phyloP scores from a whole-genome alignment of 1,139 yeast genomes.

The Magnusiomyces suaveolens region DNA sequence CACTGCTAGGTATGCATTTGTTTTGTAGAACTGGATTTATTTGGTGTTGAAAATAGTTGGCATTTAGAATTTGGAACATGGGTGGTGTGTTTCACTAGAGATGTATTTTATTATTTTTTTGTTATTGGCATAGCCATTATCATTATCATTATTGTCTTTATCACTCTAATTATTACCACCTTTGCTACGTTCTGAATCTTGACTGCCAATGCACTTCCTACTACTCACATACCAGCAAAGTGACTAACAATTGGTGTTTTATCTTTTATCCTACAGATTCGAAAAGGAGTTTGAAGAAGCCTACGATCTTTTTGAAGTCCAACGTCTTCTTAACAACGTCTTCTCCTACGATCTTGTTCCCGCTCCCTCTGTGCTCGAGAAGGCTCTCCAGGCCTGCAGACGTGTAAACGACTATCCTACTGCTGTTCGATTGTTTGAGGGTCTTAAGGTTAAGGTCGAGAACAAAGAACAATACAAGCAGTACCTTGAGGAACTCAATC shows the following conservation, averaged over 20 bases:
- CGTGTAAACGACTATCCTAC: slow-evolving; percentile 98
- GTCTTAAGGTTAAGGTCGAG: slow-evolving; percentile 90
- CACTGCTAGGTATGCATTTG: slow-evolving; percentile 43
- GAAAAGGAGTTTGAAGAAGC: slow-evolving; percentile 97
- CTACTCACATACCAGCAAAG: too few species aligned
- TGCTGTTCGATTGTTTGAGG: slow-evolving; percentile 95
- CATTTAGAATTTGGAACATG: background rate
- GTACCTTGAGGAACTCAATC: slow-evolving; percentile 89
- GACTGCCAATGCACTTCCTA: too few species aligned
- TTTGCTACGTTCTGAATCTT: too few species aligned
- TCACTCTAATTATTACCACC: too few species aligned
- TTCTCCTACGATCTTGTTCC: slow-evolving; percentile 98
- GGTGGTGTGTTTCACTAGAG: too few species aligned
- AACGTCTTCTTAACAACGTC: slow-evolving; percentile 87
- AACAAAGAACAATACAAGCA: slow-evolving; percentile 89
- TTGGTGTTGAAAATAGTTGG: background rate
- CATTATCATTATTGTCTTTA: too few species aligned
- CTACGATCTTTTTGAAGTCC: slow-evolving; percentile 95
- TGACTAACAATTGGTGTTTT: too few species aligned
- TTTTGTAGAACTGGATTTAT: too few species aligned
- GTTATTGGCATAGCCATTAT: too few species aligned
- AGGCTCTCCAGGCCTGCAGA: slow-evolving; percentile 96
- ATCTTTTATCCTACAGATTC: too few species aligned
- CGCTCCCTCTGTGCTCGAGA: slow-evolving; percentile 90
- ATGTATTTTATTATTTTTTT: too few species aligned